A percentile compares a stretch with the other conserved stretches of the same genome.
These are phyloP conservation scores for Parietichytrium sp. DNA, from an alignment of 108 stramenopile species.

Conservation along the genomic window DNA sequence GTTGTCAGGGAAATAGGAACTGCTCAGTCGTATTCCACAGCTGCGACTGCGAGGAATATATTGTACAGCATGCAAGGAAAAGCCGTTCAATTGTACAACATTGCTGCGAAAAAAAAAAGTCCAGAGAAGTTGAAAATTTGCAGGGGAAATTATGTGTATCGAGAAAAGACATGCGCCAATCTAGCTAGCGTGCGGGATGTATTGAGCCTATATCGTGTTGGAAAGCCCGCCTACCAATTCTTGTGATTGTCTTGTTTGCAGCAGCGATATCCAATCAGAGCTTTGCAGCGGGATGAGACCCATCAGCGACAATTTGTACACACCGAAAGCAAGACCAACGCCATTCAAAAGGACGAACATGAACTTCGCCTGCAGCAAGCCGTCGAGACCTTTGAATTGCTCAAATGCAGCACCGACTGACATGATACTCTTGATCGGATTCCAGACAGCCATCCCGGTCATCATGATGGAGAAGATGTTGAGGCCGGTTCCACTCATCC, in stretches of 20 bases:
- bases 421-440: conserved; percentile 41
- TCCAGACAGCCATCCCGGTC: conserved; percentile 38
- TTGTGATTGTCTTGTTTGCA: neutral
- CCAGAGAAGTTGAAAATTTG: too few species aligned
- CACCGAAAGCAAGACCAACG: conserved; percentile 7
- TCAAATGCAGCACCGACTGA: neutral
- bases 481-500: conserved; percentile 40
- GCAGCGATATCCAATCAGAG: neutral
- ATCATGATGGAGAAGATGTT: conserved; percentile 46
- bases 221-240: too few species aligned
- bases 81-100: too few species aligned
- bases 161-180: too few species aligned
- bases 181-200: too few species aligned
- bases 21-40: too few species aligned
- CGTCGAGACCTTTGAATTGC: neutral
- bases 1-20: too few species aligned
- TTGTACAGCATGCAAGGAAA: too few species aligned
- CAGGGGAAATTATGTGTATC: too few species aligned
- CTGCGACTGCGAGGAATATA: too few species aligned
- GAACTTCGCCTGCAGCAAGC: neutral
- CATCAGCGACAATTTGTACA: conserved; percentile 8
- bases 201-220: too few species aligned
- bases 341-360: conserved; percentile 30
- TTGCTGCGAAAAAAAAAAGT: too few species aligned
- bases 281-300: neutral